phyloP scores from a whole-genome alignment of 169 alveolate genomes.

The Theileria orientalis region DNA sequence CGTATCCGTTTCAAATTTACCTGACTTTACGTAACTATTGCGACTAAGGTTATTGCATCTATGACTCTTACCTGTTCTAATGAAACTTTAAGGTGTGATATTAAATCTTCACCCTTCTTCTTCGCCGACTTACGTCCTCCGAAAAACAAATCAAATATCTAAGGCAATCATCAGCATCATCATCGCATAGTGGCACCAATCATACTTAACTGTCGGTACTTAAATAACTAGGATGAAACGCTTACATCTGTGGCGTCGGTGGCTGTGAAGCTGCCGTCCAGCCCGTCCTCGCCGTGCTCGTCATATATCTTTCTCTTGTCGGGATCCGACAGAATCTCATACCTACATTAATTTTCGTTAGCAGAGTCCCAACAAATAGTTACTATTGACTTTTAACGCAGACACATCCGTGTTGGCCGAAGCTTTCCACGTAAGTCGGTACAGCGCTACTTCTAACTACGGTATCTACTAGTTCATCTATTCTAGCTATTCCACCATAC shows the following conservation, averaged over 20 bases:
- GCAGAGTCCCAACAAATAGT: too few relatives aligned
- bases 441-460: neutral
- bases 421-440: too few relatives aligned
- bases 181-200: neutral
- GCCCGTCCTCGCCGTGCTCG: slow-evolving; percentile 96
- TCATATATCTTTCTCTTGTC: slow-evolving; percentile 95
- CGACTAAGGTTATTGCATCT: too few relatives aligned
- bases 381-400: too few relatives aligned
- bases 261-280: slow-evolving; percentile 89
- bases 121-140: slow-evolving; percentile 91
- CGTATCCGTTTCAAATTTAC: neutral
- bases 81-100: slow-evolving; percentile 87
- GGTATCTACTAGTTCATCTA: neutral
- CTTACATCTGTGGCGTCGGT: slow-evolving; percentile 73
- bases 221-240: slow-evolving; percentile 61
- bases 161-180: neutral
- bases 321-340: slow-evolving; percentile 95
- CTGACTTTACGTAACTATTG: too few relatives aligned
- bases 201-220: slow-evolving; percentile 60
- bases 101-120: slow-evolving; percentile 88
- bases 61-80: slow-evolving; percentile 91
- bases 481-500: slow-evolving; percentile 9
- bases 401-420: too few relatives aligned
- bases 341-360: slow-evolving; percentile 78
- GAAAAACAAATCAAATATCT: slow-evolving; percentile 89